phyloP scores from a whole-genome alignment of 169 alveolate genomes.

The Eimeria nieschulzi region DNA sequence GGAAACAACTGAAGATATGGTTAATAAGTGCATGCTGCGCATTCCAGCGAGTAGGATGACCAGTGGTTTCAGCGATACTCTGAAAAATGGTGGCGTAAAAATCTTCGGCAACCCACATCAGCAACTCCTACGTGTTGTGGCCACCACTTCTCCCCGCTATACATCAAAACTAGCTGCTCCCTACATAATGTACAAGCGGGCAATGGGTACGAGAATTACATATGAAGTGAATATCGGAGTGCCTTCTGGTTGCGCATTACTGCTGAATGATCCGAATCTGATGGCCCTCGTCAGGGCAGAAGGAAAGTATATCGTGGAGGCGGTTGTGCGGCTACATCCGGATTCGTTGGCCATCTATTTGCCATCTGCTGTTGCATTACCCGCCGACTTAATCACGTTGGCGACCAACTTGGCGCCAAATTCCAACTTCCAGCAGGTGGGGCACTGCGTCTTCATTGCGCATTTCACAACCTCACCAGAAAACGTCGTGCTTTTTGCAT shows the following conservation, averaged over 20 bases:
- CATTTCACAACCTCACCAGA: slow-evolving; percentile 32
- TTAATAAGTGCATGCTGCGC: slow-evolving; percentile 16
- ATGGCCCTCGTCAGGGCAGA: slow-evolving; percentile 11
- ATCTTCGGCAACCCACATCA: neutral
- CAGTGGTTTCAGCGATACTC: slow-evolving; percentile 43
- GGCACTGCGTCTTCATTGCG: slow-evolving; percentile 50
- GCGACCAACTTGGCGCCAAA: slow-evolving; percentile 29
- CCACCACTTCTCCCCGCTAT: slow-evolving; percentile 55
- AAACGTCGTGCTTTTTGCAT: neutral
- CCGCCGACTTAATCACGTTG: slow-evolving; percentile 27
- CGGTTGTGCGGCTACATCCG: neutral
- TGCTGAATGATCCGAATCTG: slow-evolving; percentile 3
- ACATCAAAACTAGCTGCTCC: slow-evolving; percentile 33
- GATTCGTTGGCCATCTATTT: slow-evolving; percentile 17
- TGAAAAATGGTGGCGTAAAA: slow-evolving; percentile 32
- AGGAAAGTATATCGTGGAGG: slow-evolving; percentile 11
- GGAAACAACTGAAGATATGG: slow-evolving; percentile 30
- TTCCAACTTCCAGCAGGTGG: slow-evolving; percentile 54
- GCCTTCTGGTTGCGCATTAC: slow-evolving; percentile 41
- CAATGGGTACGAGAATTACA: slow-evolving; percentile 1
- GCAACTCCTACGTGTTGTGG: slow-evolving; percentile 23
- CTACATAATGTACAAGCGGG: slow-evolving; percentile 1
- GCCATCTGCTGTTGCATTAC: slow-evolving; percentile 44
- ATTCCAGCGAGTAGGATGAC: slow-evolving; percentile 24
- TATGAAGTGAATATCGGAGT: slow-evolving; percentile 32